Percentiles rank a stretch among this genome's conserved stretches.
Conservation (phyloP, 2,329 filamentous ascomycete species). For the Diplodia corticola region DNA sequence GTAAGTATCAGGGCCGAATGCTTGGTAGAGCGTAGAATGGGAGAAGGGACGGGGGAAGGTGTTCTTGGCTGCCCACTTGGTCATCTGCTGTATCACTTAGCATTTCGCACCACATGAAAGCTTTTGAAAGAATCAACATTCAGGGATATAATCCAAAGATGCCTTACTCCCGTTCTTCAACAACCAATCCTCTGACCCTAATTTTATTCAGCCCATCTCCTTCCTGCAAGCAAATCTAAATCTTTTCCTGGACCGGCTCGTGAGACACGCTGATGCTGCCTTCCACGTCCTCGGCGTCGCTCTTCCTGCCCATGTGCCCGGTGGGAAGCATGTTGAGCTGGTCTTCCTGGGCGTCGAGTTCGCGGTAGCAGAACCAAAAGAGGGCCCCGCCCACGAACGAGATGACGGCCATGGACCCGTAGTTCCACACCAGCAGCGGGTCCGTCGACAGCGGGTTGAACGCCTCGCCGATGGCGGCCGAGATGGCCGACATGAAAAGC, state of each 20-base stretch:
- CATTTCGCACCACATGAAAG: background rate
- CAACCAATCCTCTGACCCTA: background rate
- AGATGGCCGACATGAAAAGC: constrained; percentile 38
- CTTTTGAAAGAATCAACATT: background rate
- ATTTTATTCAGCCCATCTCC: background rate
- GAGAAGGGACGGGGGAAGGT: too few relatives aligned
- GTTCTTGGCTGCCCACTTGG: background rate
- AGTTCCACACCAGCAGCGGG: constrained; percentile 32
- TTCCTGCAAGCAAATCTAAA: background rate
- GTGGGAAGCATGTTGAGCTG: constrained; percentile 41
- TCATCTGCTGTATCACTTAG: too few relatives aligned
- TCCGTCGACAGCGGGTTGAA: constrained; percentile 28
- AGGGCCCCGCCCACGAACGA: constrained; percentile 35
- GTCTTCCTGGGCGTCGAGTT: constrained; percentile 39
- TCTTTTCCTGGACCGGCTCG: constrained; percentile 13
- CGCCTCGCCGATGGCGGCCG: constrained; percentile 28
- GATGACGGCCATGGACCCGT: constrained; percentile 39
- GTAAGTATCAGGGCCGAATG: too few relatives aligned
- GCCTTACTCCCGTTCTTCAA: background rate
- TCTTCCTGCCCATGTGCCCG: constrained; percentile 35
- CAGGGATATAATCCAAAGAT: constrained; percentile 5
- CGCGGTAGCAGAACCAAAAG: constrained; percentile 37
- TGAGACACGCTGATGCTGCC: constrained; percentile 18
- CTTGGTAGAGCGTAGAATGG: too few relatives aligned
- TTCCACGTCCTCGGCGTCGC: constrained; percentile 36